These are phyloP conservation scores for Debaryomyces nepalensis DNA, from an alignment of 1,139 yeast species.

Conservation along the genomic window DNA sequence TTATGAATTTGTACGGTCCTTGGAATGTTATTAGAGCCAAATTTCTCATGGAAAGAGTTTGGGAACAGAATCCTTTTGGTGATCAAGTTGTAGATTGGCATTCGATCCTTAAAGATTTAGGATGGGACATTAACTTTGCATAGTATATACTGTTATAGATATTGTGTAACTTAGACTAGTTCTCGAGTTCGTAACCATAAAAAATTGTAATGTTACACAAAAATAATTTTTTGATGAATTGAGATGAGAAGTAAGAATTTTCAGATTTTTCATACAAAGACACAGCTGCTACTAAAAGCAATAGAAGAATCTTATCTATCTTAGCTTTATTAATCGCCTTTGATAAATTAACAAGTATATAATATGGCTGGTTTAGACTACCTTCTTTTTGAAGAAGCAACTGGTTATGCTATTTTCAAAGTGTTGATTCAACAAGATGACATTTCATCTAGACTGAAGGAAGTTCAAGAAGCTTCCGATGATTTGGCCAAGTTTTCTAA, in stretches of 20 bases:
- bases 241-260: constrained; percentile 25
- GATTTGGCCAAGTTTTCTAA: constrained; percentile 91
- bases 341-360: constrained; percentile 9
- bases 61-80: constrained; percentile 46
- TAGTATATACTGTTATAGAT: constrained; percentile 20
- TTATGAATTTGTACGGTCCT: constrained; percentile 65
- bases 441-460: constrained; percentile 87
- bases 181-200: constrained; percentile 8
- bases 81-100: constrained; percentile 64
- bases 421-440: constrained; percentile 94
- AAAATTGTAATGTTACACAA: constrained; percentile 13
- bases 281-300: neutral
- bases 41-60: constrained; percentile 58
- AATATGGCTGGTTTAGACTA: constrained; percentile 77
- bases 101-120: constrained; percentile 62
- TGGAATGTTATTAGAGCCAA: constrained; percentile 68
- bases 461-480: constrained; percentile 89
- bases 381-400: constrained; percentile 96
- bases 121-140: constrained; percentile 84
- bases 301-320: constrained; percentile 10
- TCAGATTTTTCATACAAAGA: constrained; percentile 13
- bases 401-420: constrained; percentile 97
- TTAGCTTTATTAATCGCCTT: constrained; percentile 3
- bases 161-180: constrained; percentile 5
- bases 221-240: constrained; percentile 14